Conservation (phyloP, 257 asterid species). For the Nicotiana otophora region DNA sequence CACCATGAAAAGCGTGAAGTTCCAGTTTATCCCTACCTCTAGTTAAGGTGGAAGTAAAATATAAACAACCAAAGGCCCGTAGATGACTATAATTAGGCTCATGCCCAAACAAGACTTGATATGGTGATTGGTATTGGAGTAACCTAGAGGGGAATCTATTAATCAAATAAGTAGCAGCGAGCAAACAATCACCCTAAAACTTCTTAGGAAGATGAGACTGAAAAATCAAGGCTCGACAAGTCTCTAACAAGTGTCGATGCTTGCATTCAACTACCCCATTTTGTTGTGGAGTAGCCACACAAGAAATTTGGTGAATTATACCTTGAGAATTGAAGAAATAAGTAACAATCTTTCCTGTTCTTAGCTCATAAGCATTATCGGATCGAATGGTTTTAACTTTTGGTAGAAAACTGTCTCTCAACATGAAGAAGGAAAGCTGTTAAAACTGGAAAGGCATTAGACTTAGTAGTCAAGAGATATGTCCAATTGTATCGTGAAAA, state of each 20-base stretch:
- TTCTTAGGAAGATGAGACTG: not conserved
- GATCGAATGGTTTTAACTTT: not conserved
- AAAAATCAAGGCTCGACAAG: not conserved
- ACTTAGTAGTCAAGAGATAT: not conserved
- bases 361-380: not conserved
- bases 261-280: not conserved
- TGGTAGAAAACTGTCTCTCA: not conserved
- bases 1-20: not conserved
- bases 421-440: not conserved
- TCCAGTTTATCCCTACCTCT: not conserved
- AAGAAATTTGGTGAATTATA: not conserved
- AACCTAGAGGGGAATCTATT: not conserved
- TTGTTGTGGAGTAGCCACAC: not conserved
- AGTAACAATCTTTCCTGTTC: no score
- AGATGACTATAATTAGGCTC: not conserved
- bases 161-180: not conserved
- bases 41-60: not conserved
- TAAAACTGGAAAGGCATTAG: no score
- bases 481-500: not conserved
- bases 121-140: not conserved
- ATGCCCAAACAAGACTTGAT: no score
- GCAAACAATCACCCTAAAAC: not conserved
- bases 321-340: not conserved
- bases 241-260: not conserved
- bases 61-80: not conserved